phyloP scores from a whole-genome alignment of 495 filamentous ascomycete genomes.

The Ramalina intermedia region DNA sequence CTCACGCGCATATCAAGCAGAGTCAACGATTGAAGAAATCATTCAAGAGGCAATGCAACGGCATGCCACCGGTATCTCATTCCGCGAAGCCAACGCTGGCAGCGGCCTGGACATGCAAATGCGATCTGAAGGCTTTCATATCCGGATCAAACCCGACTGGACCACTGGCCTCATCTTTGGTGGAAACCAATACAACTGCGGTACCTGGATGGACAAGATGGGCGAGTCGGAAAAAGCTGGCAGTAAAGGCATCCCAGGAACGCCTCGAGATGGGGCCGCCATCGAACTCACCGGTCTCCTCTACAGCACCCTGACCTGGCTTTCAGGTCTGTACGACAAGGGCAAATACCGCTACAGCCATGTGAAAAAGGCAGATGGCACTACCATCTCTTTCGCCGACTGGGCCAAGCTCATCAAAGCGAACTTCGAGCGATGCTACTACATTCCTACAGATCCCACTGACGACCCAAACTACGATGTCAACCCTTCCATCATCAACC shows the following conservation, averaged over 20 bases:
- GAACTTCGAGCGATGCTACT: constrained; percentile 87
- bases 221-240: constrained; percentile 87
- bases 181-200: constrained; percentile 87
- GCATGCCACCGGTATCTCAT: constrained; percentile 78
- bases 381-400: constrained; percentile 53
- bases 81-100: constrained; percentile 89
- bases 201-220: constrained; percentile 99
- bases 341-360: constrained; percentile 57
- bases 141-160: constrained; percentile 86
- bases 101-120: constrained; percentile 80
- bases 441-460: constrained; percentile 50
- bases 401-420: constrained; percentile 73
- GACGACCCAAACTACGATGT: constrained; percentile 69
- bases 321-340: constrained; percentile 45
- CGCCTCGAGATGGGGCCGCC: constrained; percentile 87
- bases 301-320: constrained; percentile 79
- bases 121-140: constrained; percentile 81
- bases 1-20: constrained; percentile 66
- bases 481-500: constrained; percentile 63
- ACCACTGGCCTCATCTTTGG: constrained; percentile 83
- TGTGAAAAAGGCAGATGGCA: constrained; percentile 43
- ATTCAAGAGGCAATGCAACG: constrained; percentile 87
- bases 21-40: constrained; percentile 69
- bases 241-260: constrained; percentile 89
- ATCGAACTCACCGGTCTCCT: constrained; percentile 88